Evolutionary conservation across 176 grass and related monocot species (phyloP), one percentile per base, ranked within the genome.

Genomic region (Avena eriantha): DNA sequence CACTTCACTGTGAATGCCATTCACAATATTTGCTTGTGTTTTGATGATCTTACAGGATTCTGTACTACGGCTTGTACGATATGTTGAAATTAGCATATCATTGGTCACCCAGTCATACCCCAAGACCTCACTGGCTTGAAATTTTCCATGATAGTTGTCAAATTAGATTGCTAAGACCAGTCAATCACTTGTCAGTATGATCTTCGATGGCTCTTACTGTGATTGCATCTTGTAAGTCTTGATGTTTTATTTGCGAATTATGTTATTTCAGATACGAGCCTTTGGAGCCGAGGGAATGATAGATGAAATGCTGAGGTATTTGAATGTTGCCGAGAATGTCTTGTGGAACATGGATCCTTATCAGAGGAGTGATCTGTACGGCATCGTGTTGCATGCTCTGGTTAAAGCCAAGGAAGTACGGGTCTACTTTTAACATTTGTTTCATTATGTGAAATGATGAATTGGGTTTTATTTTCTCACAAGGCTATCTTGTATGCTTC

Each of bases 241-340:
- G 16, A 35, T 85, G 74, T 76, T 76, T 79, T 23, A 49, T 69
- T 80, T 51, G 51, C 23, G 10, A 18, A 45, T 74, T 36, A 80
- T 53, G 59, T 31, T 82, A 22, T 88, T 90, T 67, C 89, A 98
- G 93, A 87, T 98, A 84, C 88, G 64, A 88, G 96, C 92, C 86
- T 81, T 98, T 86, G 96, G 92, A 84, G 82, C 73, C 35, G 96
- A 98, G 84, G 96, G 96, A 19, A 95, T 98, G 96, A 83, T 91
- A 88, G 80, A 95, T 47, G 93, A 95, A 76, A 95, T 98, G 96
- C 54, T 98, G 82, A 86, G 45, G 33, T 94, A 94, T 85, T 90
- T 98, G 79, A 92, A 98, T 85, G 50, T 92, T 80, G 90, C 92
- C 74, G 96, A 95, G 71, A 91, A 78, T 84, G 68, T 92, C 67